A percentile compares a stretch with the other conserved stretches of the same genome.
Evolutionary conservation across 495 filamentous ascomycete genomes (phyloP).

Genomic region (Aspergillus cristatus): DNA sequence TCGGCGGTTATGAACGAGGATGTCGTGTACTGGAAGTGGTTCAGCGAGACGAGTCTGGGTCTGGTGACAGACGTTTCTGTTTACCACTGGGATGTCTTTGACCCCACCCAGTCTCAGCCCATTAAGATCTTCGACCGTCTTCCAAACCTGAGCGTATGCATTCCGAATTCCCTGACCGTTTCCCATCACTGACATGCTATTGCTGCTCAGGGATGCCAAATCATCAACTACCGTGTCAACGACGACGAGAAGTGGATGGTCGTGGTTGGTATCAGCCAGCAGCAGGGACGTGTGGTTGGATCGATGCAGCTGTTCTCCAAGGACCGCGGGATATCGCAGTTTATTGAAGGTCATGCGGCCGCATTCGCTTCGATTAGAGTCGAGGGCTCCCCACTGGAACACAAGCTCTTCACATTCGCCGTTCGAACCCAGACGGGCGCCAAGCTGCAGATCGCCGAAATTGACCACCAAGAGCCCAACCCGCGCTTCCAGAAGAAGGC

Average conservation of each 20-base stretch:
- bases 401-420: conserved; percentile 94
- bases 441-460: conserved; percentile 96
- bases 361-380: conserved; percentile 85
- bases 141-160: conserved; percentile 70
- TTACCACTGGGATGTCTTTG: conserved; percentile 96
- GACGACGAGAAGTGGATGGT: conserved; percentile 97
- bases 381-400: conserved; percentile 80
- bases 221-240: conserved; percentile 98
- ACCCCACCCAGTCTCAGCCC: conserved; percentile 63
- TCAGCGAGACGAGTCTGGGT: conserved; percentile 76
- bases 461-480: conserved; percentile 85
- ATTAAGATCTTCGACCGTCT: conserved; percentile 91
- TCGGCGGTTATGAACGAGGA: conserved; percentile 93
- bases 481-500: conserved; percentile 86
- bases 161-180: neutral
- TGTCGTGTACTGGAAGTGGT: conserved; percentile 98
- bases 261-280: conserved; percentile 88
- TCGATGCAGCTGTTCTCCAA: conserved; percentile 95
- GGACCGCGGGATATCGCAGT: conserved; percentile 92
- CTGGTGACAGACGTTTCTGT: conserved; percentile 83
- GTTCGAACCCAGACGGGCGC: conserved; percentile 79
- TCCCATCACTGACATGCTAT: conserved; percentile 10
- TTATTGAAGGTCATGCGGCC: conserved; percentile 95
- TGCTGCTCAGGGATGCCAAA: conserved; percentile 70
- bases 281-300: conserved; percentile 86